These are phyloP conservation scores for Syzygium jambos DNA, from an alignment of 345 rosid genomes.

Conservation along the genomic window DNA sequence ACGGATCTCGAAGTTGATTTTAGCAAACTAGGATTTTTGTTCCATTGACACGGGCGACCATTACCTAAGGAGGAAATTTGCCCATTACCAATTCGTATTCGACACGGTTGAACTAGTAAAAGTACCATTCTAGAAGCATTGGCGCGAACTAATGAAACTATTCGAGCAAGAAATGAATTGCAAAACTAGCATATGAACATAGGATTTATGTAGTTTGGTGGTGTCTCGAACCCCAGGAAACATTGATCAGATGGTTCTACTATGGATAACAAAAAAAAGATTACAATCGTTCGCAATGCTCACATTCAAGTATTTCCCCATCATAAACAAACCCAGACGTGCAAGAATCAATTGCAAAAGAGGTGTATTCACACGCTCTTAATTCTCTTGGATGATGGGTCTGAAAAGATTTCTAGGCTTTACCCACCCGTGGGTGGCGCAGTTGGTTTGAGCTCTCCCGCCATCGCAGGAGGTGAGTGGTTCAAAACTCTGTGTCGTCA, in stretches of 20 bases:
- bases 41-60: not conserved
- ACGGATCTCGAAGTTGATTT: not conserved
- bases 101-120: not conserved
- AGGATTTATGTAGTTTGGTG: not conserved
- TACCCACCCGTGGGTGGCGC: too few relatives aligned
- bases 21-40: too few relatives aligned
- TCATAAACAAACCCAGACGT: not conserved
- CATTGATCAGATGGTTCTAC: not conserved
- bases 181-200: not conserved
- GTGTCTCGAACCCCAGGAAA: not conserved
- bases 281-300: not conserved
- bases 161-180: not conserved
- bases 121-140: not conserved
- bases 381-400: too few relatives aligned
- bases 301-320: not conserved
- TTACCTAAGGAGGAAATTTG: too few relatives aligned
- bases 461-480: too few relatives aligned
- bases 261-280: accelerated
- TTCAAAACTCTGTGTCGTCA: too few relatives aligned
- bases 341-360: not conserved
- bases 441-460: too few relatives aligned
- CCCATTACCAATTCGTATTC: too few relatives aligned
- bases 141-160: accelerated
- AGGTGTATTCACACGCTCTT: not conserved
- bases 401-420: not conserved